Evolutionary conservation across 1,139 yeast genomes (phyloP).

Genomic region (Martiniozyma asiatica): DNA sequence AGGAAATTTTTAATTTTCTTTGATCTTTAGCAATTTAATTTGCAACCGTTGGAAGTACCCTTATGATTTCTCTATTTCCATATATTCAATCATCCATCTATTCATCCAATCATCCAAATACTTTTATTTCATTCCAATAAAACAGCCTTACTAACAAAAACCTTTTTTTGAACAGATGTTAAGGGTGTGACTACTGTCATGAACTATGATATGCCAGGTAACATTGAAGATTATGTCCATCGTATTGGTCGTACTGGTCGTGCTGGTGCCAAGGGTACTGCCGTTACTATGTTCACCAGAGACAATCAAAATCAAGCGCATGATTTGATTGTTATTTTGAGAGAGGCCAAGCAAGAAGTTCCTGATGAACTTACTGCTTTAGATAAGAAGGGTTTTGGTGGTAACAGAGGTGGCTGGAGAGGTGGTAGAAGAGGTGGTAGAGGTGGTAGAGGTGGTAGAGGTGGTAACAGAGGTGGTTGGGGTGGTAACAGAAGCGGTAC

Average conservation of each 20-base stretch:
- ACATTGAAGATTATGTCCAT: slow-evolving; percentile 94
- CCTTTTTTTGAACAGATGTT: slow-evolving; percentile 52
- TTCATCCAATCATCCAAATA: too few relatives aligned
- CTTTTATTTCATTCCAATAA: too few relatives aligned
- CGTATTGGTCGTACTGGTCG: slow-evolving; percentile 98
- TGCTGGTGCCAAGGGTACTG: slow-evolving; percentile 94
- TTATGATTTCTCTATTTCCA: too few relatives aligned
- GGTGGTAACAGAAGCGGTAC: slow-evolving; percentile 36
- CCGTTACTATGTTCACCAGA: slow-evolving; percentile 87
- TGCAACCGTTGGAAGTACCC: too few relatives aligned
- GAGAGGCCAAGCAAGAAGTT: slow-evolving; percentile 89
- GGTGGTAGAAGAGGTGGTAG: slow-evolving; percentile 35
- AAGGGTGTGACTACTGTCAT: slow-evolving; percentile 90
- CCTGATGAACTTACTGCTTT: slow-evolving; percentile 51
- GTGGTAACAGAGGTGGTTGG: slow-evolving; percentile 39
- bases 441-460: slow-evolving; percentile 39
- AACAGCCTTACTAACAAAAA: too few relatives aligned
- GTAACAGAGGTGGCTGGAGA: slow-evolving; percentile 30
- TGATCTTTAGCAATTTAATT: too few relatives aligned
- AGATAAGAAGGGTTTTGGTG: slow-evolving; percentile 37
- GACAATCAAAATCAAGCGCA: slow-evolving; percentile 83
- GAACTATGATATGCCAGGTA: slow-evolving; percentile 96
- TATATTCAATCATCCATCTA: too few relatives aligned
- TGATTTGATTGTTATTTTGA: slow-evolving; percentile 78
- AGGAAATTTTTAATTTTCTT: too few relatives aligned